These are phyloP conservation scores for Solanum bulbocastanum DNA, from an alignment of 257 asterid genomes.

Conservation along the genomic window DNA sequence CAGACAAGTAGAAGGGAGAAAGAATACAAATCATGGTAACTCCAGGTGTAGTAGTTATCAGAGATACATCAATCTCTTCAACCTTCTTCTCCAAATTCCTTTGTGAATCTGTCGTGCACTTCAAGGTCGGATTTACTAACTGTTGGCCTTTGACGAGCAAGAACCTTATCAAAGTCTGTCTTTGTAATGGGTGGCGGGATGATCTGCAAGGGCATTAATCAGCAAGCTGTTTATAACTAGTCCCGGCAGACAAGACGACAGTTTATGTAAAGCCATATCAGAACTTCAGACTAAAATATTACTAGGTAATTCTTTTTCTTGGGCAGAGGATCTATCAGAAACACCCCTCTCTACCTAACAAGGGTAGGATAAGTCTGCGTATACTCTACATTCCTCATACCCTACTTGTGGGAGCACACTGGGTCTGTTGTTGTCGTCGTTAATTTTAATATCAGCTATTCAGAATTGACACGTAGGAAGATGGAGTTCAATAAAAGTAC, in stretches of 20 bases:
- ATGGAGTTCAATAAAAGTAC: background rate
- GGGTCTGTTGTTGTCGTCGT: background rate
- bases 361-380: background rate
- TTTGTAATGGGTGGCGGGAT: conserved; percentile 84
- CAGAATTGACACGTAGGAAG: background rate
- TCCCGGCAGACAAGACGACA: background rate
- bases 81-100: conserved; percentile 97
- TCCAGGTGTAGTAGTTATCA: conserved; percentile 31
- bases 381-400: background rate
- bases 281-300: background rate
- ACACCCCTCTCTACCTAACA: background rate
- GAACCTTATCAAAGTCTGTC: conserved; percentile 87
- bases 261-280: background rate
- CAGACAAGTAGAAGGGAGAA: background rate
- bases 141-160: conserved; percentile 84
- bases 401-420: background rate
- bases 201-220: conserved; percentile 36
- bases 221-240: background rate
- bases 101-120: conserved; percentile 85
- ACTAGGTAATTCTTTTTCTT: background rate
- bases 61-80: conserved; percentile 26
- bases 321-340: background rate
- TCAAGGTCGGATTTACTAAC: conserved; percentile 92
- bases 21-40: background rate
- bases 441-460: background rate